A percentile compares a stretch with the other conserved stretches of the same genome.
Evolutionary conservation across 306 rosid species (phyloP).

Genomic region (Cyclanthera cordifolia): DNA sequence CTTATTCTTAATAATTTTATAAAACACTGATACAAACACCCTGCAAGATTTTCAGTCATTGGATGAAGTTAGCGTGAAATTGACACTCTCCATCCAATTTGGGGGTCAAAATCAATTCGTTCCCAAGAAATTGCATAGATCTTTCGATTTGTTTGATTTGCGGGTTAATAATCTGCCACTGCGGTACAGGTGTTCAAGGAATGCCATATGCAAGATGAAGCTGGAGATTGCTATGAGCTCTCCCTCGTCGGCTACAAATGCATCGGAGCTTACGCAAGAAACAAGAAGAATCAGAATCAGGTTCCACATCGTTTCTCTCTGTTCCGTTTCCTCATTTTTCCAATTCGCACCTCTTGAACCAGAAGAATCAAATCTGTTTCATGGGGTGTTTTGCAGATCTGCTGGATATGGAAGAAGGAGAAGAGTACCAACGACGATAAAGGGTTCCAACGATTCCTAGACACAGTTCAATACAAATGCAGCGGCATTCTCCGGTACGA

Average conservation of each 20-base stretch:
- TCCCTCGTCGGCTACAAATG: slow-evolving; percentile 86
- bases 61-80: not conserved
- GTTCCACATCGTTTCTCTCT: slow-evolving; percentile 18
- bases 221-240: slow-evolving; percentile 69
- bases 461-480: slow-evolving; percentile 41
- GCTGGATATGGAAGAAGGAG: slow-evolving; percentile 70
- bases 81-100: not conserved
- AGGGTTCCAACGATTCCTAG: slow-evolving; percentile 51
- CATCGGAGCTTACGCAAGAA: slow-evolving; percentile 88
- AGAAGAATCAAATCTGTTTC: slow-evolving; percentile 42
- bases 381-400: slow-evolving; percentile 39
- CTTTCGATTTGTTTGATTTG: not conserved
- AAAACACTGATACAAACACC: too few species aligned
- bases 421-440: slow-evolving; percentile 38
- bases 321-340: not conserved
- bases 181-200: slow-evolving; percentile 57
- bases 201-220: slow-evolving; percentile 34
- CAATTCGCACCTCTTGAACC: not conserved
- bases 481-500: slow-evolving; percentile 45
- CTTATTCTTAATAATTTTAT: too few species aligned
- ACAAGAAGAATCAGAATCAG: slow-evolving; percentile 90
- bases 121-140: not conserved
- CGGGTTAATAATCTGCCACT: not conserved
- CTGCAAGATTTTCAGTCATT: too few species aligned
- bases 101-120: not conserved